phyloP scores from a whole-genome alignment of 2,329 filamentous ascomycete genomes.

The Cercospora brassicicola region DNA sequence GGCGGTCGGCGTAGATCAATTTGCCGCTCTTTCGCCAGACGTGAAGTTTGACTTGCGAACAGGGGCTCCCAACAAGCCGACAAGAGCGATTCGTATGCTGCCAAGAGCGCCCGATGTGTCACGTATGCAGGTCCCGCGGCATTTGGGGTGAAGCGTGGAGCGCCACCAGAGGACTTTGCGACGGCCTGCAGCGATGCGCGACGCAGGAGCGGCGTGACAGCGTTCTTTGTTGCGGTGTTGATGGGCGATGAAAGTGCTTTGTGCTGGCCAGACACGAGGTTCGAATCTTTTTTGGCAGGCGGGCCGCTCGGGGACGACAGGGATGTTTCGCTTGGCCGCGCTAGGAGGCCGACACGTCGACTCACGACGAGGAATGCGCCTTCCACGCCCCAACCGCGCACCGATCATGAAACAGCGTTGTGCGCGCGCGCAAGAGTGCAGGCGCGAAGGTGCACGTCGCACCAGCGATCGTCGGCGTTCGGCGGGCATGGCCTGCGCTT shows the following conservation, averaged over 20 bases:
- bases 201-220: background rate
- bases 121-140: conserved; percentile 4
- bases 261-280: background rate
- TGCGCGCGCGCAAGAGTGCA: background rate
- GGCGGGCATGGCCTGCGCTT: background rate
- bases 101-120: conserved; percentile 2
- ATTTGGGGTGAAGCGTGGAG: background rate
- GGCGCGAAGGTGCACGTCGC: background rate
- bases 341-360: background rate
- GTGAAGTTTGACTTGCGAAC: background rate
- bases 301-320: background rate
- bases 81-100: background rate
- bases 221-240: background rate
- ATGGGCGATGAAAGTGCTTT: background rate
- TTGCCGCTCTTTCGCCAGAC: background rate
- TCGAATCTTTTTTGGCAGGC: background rate
- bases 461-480: background rate
- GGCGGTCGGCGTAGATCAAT: background rate
- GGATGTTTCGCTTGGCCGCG: background rate
- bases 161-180: background rate
- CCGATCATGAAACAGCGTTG: background rate
- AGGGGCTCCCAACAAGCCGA: background rate
- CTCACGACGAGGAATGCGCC: background rate
- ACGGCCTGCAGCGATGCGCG: background rate
- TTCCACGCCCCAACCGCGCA: background rate